A percentile compares a stretch with the other conserved stretches of the same genome.
Conservation (phyloP, 2,329 filamentous ascomycete species). For the Tympanopsis confertula region DNA sequence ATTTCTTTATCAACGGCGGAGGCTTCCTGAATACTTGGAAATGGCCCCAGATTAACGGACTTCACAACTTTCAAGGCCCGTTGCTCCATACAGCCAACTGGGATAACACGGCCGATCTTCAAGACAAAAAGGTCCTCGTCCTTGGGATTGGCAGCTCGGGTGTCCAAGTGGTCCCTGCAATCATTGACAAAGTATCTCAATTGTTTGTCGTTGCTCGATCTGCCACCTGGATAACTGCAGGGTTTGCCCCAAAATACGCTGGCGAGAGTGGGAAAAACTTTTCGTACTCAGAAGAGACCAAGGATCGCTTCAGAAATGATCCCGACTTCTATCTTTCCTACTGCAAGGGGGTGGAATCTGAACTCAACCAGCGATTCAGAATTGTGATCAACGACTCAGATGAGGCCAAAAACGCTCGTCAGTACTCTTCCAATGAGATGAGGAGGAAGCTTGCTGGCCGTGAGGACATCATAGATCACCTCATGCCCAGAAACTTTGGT, state of each 20-base stretch:
- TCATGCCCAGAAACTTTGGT: conserved; percentile 31
- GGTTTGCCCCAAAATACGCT: conserved; percentile 7
- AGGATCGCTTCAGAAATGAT: not conserved
- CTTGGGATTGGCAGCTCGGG: conserved; percentile 4
- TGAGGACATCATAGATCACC: conserved; percentile 22
- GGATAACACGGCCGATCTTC: not conserved
- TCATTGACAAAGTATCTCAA: not conserved
- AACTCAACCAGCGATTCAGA: not conserved
- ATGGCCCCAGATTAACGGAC: conserved; percentile 8
- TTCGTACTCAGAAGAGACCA: not conserved
- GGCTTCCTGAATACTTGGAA: conserved; percentile 5
- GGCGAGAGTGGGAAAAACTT: not conserved
- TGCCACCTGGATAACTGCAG: conserved; percentile 13
- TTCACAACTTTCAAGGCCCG: conserved; percentile 5
- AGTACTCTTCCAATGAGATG: conserved; percentile 15
- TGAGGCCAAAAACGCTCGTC: not conserved
- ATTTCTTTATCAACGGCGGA: conserved; percentile 1
- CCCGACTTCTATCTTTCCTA: not conserved
- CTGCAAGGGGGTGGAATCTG: not conserved
- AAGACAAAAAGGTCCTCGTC: not conserved
- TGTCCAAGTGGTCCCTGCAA: conserved; percentile 6
- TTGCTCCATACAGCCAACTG: conserved; percentile 3
- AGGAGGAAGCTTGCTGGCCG: conserved; percentile 22
- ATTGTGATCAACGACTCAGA: not conserved
- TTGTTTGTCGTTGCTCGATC: conserved; percentile 9